Base-by-base conservation (phyloP, 495 filamentous ascomycete genomes). In the Xylaria intraflava region DNA sequence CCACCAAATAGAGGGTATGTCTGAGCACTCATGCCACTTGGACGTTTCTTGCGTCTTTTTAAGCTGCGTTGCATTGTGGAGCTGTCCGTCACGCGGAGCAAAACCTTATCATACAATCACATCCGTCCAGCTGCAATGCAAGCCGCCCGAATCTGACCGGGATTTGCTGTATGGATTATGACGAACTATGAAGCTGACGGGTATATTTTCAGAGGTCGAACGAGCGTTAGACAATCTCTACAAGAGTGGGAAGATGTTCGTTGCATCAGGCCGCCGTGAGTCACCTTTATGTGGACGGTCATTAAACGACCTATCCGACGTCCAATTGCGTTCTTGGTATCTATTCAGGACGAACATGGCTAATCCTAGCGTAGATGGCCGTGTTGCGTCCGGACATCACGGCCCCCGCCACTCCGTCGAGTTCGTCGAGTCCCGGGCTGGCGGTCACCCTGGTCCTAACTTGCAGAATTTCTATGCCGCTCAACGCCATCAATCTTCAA, bases 221-320 rank as follows among this genome's bases (percentile, higher is more conserved):
- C 86, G 93, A 59, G 93, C 93, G 58, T 78, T 91, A 64, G 93
- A 98, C 64, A 98, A 98, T 69, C 81, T 98, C 47, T 78, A 88
- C 62, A 95, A 96, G 78, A 96, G 89, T 69, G 90, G 91, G 26
- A 96, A 96, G 77, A 83, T 91, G 73, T 95, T 90, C 73, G 78
- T 74, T 65, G 66, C 69, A 56, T 77, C 82, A 57, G 82, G 80
- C 57, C 87, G 93, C 67, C 85, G 93, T 78, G 91, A 96, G 65
- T 96, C 87, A 45, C 82, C 55, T 51, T 53, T 30, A 39, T 49
- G 46, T 33, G 0, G 20, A 29, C 8, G 44, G 36, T 20, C 29
- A 55, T 20, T 51, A 22, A 31, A 43, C 23, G 49, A n/a, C 29
- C 42, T 48, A 54, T 35, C 50, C 49, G 55, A 51, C 52, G 31